Conservation (phyloP, 345 rosid species). For the Aquilaria sinensis region DNA sequence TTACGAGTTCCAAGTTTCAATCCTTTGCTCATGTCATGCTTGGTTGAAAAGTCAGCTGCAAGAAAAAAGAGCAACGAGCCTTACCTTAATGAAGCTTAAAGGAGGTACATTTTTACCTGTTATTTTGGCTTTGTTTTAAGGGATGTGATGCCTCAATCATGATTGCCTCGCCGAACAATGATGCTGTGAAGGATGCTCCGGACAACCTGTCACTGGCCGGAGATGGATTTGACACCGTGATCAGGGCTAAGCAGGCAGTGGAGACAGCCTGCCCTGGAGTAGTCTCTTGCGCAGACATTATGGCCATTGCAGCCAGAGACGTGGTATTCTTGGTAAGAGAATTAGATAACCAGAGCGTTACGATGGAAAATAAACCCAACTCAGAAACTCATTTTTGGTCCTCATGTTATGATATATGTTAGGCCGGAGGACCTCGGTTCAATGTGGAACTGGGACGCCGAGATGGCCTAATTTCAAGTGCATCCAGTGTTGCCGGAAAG, state of each 20-base stretch:
- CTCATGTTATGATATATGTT: slow-evolving; percentile 2
- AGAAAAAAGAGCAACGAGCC: too few relatives aligned
- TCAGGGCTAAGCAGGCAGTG: slow-evolving; percentile 63
- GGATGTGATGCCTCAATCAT: slow-evolving; percentile 86
- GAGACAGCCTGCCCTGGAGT: slow-evolving; percentile 59
- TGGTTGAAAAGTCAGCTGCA: neutral
- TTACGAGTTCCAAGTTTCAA: neutral
- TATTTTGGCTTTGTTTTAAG: slow-evolving; percentile 21
- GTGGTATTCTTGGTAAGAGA: slow-evolving; percentile 64
- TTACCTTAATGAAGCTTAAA: too few relatives aligned
- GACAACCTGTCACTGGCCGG: slow-evolving; percentile 88
- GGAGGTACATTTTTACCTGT: neutral
- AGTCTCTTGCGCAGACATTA: slow-evolving; percentile 85
- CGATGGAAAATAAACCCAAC: neutral
- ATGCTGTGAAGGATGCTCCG: slow-evolving; percentile 74
- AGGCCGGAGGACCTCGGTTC: slow-evolving; percentile 82
- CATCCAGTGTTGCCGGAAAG: slow-evolving; percentile 60
- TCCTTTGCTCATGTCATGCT: neutral
- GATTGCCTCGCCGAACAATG: slow-evolving; percentile 59
- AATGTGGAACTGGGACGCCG: slow-evolving; percentile 77
- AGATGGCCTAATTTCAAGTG: slow-evolving; percentile 57
- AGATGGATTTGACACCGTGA: slow-evolving; percentile 82
- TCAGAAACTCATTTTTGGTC: neutral
- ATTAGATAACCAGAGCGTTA: neutral
- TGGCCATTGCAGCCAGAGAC: slow-evolving; percentile 79